Evolutionary conservation across 345 rosid genomes (phyloP).

Genomic region (Brassica rapa): DNA sequence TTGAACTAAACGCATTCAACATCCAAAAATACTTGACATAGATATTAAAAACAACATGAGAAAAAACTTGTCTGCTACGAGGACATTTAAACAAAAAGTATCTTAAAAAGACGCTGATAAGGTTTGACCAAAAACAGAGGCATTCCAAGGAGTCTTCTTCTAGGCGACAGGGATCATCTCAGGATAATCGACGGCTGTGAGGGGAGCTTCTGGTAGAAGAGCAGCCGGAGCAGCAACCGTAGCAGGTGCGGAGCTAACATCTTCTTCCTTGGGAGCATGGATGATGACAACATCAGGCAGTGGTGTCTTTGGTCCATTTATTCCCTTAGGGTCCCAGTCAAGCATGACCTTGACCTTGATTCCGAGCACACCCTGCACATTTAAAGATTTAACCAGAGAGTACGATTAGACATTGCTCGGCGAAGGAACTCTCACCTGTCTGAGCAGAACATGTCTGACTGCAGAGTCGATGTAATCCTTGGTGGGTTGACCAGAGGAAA

Average conservation of each 20-base stretch:
- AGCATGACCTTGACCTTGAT: constrained; percentile 79
- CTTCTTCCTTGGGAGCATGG: constrained; percentile 78
- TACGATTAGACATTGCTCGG: too few species aligned
- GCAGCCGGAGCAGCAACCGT: constrained; percentile 10
- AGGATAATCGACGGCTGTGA: constrained; percentile 46
- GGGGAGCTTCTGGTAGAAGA: constrained; percentile 25
- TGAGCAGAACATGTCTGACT: constrained; percentile 77
- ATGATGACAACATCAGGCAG: constrained; percentile 76
- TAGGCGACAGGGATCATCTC: constrained; percentile 48
- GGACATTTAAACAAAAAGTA: too few species aligned
- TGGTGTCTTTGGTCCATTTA: constrained; percentile 63
- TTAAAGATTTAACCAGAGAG: background rate
- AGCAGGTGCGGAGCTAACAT: background rate
- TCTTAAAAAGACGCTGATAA: too few species aligned
- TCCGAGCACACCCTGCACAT: constrained; percentile 64
- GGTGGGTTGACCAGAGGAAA: too few species aligned
- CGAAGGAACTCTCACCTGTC: constrained; percentile 58
- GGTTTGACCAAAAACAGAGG: too few species aligned
- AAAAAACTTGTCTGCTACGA: too few species aligned
- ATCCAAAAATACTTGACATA: too few species aligned
- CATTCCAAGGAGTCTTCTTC: background rate
- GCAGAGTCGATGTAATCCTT: constrained; percentile 10
- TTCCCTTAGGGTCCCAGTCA: constrained; percentile 75
- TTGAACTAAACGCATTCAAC: too few species aligned
- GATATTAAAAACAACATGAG: too few species aligned